Percentiles rank a stretch among this genome's conserved stretches.
Evolutionary conservation across 2,329 filamentous ascomycete genomes (phyloP).

Genomic region (Pleomassaria siparia): DNA sequence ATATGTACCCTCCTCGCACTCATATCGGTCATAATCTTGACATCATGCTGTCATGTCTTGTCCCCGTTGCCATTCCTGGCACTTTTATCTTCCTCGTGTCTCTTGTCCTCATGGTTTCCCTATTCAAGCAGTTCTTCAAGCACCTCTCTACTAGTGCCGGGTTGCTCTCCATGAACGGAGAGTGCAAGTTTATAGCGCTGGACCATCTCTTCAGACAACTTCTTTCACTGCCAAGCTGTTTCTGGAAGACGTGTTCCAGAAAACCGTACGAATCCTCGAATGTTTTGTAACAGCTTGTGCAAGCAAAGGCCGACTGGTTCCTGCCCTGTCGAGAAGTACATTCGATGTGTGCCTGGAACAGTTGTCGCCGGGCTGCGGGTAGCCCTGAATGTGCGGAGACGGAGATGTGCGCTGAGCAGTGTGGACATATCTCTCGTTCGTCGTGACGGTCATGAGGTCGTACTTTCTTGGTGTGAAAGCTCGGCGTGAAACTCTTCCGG

Average conservation of each 20-base stretch:
- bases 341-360: slow-evolving; percentile 34
- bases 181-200: slow-evolving; percentile 17
- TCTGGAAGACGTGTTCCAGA: slow-evolving; percentile 39
- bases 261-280: slow-evolving; percentile 40
- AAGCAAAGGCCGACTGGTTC: slow-evolving; percentile 33
- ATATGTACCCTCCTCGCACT: neutral
- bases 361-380: slow-evolving; percentile 29
- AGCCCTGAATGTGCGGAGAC: slow-evolving; percentile 36
- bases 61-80: neutral
- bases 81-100: slow-evolving; percentile 18
- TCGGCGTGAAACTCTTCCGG: slow-evolving; percentile 16
- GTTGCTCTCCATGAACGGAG: slow-evolving; percentile 23
- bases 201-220: slow-evolving; percentile 31
- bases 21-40: neutral
- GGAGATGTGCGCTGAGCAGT: slow-evolving; percentile 33
- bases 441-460: slow-evolving; percentile 32
- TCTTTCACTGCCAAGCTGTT: slow-evolving; percentile 33
- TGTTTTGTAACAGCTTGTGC: slow-evolving; percentile 38
- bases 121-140: slow-evolving; percentile 33
- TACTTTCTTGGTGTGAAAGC: slow-evolving; percentile 28
- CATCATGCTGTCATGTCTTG: neutral
- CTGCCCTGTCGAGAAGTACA: slow-evolving; percentile 6
- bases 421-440: slow-evolving; percentile 36
- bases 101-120: slow-evolving; percentile 28
- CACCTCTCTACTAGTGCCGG: slow-evolving; percentile 32